Evolutionary conservation across 2,329 filamentous ascomycete genomes (phyloP).

Genomic region (Fusarium nurragi): DNA sequence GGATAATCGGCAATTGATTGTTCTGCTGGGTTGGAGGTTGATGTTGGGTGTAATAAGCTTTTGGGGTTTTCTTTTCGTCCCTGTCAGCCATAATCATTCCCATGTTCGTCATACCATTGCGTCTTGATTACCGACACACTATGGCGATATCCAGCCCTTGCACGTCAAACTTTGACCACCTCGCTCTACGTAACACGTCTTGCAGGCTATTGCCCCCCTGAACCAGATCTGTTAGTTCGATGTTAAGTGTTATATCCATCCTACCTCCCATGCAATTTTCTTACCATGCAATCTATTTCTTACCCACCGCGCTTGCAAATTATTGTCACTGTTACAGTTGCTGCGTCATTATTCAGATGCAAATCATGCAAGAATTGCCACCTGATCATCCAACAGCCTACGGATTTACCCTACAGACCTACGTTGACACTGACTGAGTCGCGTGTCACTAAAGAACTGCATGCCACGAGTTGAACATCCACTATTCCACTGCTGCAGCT

Average conservation of each 20-base stretch:
- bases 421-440: neutral
- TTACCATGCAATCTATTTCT: conserved; percentile 9
- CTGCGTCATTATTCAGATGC: conserved; percentile 18
- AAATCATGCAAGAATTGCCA: conserved; percentile 7
- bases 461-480: conserved; percentile 39
- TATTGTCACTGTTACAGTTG: neutral
- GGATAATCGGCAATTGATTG: neutral
- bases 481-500: conserved; percentile 36
- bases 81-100: neutral
- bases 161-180: conserved; percentile 26
- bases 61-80: neutral
- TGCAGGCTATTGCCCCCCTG: conserved; percentile 5
- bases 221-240: conserved; percentile 16
- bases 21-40: neutral
- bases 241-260: neutral
- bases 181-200: neutral
- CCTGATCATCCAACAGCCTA: conserved; percentile 15
- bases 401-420: conserved; percentile 35
- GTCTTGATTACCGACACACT: conserved; percentile 20
- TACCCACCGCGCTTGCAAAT: conserved; percentile 8
- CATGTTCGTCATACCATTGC: conserved; percentile 3
- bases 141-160: conserved; percentile 28
- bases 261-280: conserved; percentile 20
- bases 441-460: conserved; percentile 23
- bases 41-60: neutral